A percentile compares a stretch with the other conserved stretches of the same genome.
Conservation (phyloP, 805 yeast species). For the Yarrowia bubula region DNA sequence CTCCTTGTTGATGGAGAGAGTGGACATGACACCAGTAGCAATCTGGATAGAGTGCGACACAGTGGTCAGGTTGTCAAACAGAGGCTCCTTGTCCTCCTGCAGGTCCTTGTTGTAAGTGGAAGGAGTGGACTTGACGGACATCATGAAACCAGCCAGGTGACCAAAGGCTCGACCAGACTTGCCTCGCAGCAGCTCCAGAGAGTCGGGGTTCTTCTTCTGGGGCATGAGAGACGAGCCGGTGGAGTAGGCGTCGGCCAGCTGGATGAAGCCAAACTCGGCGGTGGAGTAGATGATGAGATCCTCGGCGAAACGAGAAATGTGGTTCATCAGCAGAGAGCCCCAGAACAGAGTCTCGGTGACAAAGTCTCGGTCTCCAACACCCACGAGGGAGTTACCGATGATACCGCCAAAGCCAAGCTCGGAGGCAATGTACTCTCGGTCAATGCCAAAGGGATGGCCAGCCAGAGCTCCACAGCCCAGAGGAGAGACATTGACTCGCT, state of each 20-base stretch:
- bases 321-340: slow-evolving; percentile 93
- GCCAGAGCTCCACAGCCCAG: slow-evolving; percentile 98
- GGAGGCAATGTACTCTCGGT: slow-evolving; percentile 81
- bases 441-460: slow-evolving; percentile 99
- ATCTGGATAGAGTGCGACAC: slow-evolving; percentile 91
- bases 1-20: slow-evolving; percentile 67
- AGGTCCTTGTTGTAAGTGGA: slow-evolving; percentile 97
- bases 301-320: slow-evolving; percentile 89
- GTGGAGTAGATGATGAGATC: slow-evolving; percentile 94
- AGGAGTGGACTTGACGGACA: slow-evolving; percentile 96
- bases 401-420: slow-evolving; percentile 78
- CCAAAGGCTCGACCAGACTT: slow-evolving; percentile 98
- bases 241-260: slow-evolving; percentile 95
- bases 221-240: slow-evolving; percentile 99
- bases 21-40: slow-evolving; percentile 95
- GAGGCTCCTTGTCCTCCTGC: slow-evolving; percentile 99
- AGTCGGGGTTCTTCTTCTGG: slow-evolving; percentile 97
- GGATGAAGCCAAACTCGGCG: slow-evolving; percentile 93
- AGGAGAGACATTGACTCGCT: slow-evolving; percentile 83
- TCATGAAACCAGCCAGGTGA: slow-evolving; percentile 88
- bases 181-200: slow-evolving; percentile 91
- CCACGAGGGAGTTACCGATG: slow-evolving; percentile 94
- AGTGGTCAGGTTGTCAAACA: slow-evolving; percentile 84
- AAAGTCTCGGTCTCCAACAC: slow-evolving; percentile 96
- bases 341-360: slow-evolving; percentile 95